A percentile compares a stretch with the other conserved stretches of the same genome.
phyloP scores from a whole-genome alignment of 345 rosid species.

The Melaleuca quinquenervia region DNA sequence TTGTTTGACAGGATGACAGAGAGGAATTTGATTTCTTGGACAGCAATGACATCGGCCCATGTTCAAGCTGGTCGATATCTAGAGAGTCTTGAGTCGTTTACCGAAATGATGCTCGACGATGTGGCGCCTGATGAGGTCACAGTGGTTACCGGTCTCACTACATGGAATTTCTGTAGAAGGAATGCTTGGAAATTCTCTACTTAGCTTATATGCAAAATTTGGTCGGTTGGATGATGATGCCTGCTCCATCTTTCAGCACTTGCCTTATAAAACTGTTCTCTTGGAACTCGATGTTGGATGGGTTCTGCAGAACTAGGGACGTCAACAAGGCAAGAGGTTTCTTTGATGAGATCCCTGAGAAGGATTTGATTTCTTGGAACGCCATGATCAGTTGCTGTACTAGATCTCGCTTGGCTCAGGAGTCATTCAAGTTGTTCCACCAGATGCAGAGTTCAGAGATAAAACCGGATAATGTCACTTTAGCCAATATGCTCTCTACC shows the following conservation, averaged over 20 bases:
- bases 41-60: not conserved
- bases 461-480: slow-evolving; percentile 9
- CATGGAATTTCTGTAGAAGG: slow-evolving; percentile 1
- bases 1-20: not conserved
- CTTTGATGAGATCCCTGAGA: not conserved
- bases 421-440: not conserved
- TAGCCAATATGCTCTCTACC: not conserved
- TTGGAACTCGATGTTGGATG: slow-evolving; percentile 16
- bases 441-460: slow-evolving; percentile 9
- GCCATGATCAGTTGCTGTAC: not conserved
- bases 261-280: slow-evolving; percentile 8
- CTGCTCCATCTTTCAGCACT: not conserved
- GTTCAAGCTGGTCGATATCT: not conserved
- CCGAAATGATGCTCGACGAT: not conserved
- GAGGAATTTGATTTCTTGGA: slow-evolving; percentile 2
- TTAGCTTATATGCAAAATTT: not conserved
- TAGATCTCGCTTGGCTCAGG: not conserved
- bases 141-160: not conserved
- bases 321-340: not conserved
- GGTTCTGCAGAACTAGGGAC: slow-evolving; percentile 6
- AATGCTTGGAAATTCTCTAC: slow-evolving; percentile 9
- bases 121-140: slow-evolving; percentile 1
- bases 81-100: not conserved
- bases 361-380: slow-evolving; percentile 3
- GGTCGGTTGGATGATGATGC: slow-evolving; percentile 1